Conservation (phyloP, 768 basidiomycete species). For the Mycena leptocephala region DNA sequence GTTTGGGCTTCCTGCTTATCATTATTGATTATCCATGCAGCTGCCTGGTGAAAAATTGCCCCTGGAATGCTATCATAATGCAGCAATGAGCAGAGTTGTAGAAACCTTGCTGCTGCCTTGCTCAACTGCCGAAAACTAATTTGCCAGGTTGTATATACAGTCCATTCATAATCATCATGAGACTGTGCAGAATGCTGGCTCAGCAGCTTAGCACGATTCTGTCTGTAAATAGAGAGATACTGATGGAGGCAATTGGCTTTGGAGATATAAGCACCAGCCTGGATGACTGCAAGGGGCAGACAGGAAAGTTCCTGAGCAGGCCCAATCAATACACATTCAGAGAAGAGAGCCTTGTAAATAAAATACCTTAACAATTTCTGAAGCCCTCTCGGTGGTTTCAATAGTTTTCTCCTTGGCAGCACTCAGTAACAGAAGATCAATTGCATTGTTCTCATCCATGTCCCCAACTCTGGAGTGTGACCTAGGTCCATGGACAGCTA, state of each 20-base stretch:
- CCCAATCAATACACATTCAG: not conserved
- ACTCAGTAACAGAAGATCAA: not conserved
- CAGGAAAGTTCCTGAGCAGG: not conserved
- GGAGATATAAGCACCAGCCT: too few relatives aligned
- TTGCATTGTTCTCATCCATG: not conserved
- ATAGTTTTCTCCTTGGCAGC: not conserved
- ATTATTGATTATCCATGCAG: not conserved
- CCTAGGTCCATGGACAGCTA: not conserved
- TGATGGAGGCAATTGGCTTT: too few relatives aligned
- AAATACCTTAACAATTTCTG: not conserved
- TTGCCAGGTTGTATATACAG: too few relatives aligned
- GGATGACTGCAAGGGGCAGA: too few relatives aligned
- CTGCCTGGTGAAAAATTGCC: not conserved
- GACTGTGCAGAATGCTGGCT: too few relatives aligned
- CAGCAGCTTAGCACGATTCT: too few relatives aligned
- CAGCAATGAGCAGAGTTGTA: too few relatives aligned
- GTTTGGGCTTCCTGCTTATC: not conserved
- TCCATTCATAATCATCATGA: too few relatives aligned
- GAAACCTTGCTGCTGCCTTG: too few relatives aligned
- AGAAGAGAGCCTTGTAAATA: not conserved
- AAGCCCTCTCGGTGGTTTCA: not conserved
- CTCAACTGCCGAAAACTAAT: not conserved
- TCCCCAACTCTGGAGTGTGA: not conserved
- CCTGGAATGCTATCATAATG: not conserved
- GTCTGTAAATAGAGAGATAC: too few relatives aligned